Percentiles rank a stretch among this genome's conserved stretches.
Conservation (phyloP, 2,329 filamentous ascomycete species). For the Colletotrichum orbiculare region DNA sequence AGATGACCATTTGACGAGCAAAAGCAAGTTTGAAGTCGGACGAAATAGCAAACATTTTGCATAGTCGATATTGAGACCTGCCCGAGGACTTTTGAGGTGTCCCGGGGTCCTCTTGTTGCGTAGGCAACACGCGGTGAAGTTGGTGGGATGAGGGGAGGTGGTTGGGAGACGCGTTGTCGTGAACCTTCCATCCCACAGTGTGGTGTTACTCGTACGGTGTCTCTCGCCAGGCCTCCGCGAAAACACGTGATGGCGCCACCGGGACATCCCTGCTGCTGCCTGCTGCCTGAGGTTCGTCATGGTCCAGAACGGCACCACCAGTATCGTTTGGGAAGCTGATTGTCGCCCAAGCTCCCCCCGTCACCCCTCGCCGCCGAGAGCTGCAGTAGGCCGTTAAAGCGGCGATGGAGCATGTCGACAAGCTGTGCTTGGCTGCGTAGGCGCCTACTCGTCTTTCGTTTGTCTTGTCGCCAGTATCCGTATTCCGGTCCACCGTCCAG, state of each 20-base stretch:
- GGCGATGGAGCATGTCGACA: slow-evolving; percentile 12
- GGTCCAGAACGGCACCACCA: slow-evolving; percentile 5
- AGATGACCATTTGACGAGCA: slow-evolving; percentile 26
- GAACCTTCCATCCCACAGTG: slow-evolving; percentile 27
- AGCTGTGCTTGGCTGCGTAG: slow-evolving; percentile 17
- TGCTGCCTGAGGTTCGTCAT: slow-evolving; percentile 29
- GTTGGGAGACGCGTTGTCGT: slow-evolving; percentile 56
- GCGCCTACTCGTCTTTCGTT: not conserved
- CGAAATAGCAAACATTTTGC: slow-evolving; percentile 41
- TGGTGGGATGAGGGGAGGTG: slow-evolving; percentile 52
- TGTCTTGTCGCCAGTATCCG: no score
- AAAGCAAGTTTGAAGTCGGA: slow-evolving; percentile 18
- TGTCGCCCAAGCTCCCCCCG: slow-evolving; percentile 14
- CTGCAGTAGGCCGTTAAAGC: slow-evolving; percentile 17
- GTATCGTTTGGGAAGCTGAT: slow-evolving; percentile 13
- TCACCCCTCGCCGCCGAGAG: not conserved
- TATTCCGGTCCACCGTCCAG: no score
- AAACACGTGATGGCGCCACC: slow-evolving; percentile 52
- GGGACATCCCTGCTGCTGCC: not conserved
- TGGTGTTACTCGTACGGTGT: slow-evolving; percentile 39
- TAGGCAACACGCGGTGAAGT: slow-evolving; percentile 34
- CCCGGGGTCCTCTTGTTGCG: slow-evolving; percentile 43
- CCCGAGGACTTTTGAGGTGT: slow-evolving; percentile 35
- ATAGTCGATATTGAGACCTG: not conserved
- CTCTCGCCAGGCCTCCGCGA: slow-evolving; percentile 54